Conservation (phyloP, 441 rosid genomes). For the Pelargonium myrrhifolium region DNA sequence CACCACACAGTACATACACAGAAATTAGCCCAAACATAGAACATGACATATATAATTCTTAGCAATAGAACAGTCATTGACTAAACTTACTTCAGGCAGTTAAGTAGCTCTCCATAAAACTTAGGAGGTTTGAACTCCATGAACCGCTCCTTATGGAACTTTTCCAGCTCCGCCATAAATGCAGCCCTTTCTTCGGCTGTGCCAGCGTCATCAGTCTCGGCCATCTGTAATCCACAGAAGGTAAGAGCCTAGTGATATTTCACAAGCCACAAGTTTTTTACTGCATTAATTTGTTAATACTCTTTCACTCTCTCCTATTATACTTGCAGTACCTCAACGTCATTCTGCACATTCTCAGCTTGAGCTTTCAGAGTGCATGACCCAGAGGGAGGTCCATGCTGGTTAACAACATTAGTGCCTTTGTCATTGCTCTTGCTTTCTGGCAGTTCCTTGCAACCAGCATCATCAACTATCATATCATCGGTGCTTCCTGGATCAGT, state of each 20-base stretch:
- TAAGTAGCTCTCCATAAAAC: conserved; percentile 78
- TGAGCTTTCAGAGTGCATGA: conserved; percentile 39
- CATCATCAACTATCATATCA: conserved; percentile 16
- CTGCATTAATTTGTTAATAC: neutral
- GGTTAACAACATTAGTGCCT: conserved; percentile 10
- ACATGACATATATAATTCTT: conserved; percentile 4
- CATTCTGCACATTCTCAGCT: conserved; percentile 35
- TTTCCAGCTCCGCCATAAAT: conserved; percentile 75
- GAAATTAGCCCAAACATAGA: conserved; percentile 7
- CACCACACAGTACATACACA: conserved; percentile 20
- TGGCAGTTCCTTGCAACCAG: conserved; percentile 11
- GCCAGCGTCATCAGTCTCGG: conserved; percentile 52
- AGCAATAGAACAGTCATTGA: neutral
- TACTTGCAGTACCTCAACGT: conserved; percentile 44
- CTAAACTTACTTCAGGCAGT: conserved; percentile 65
- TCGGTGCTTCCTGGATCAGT: conserved; percentile 17
- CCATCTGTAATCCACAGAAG: conserved; percentile 38
- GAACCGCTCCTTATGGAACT: conserved; percentile 45
- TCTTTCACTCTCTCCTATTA: neutral
- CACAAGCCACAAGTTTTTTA: neutral
- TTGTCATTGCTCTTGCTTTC: conserved; percentile 25
- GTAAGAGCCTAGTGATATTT: conserved; percentile 2
- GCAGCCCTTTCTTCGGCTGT: conserved; percentile 55
- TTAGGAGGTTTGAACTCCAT: conserved; percentile 76
- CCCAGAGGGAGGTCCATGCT: conserved; percentile 23